Base-by-base conservation (phyloP, 1,284 basidiomycete genomes). In the Porodaedalea pini region DNA sequence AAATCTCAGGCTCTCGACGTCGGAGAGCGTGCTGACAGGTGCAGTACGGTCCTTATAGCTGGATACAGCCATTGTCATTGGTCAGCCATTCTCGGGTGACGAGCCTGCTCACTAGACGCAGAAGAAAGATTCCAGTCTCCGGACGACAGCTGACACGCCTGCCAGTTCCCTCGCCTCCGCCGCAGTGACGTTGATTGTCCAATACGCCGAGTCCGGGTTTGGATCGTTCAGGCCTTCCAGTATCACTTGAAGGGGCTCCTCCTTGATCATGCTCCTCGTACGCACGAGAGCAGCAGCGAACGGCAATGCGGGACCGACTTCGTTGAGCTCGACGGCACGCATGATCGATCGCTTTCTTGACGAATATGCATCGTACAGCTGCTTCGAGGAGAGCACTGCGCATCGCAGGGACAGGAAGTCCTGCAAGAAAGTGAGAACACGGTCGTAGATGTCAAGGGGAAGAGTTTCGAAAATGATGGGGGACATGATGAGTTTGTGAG, bases 1-100 rank as follows among this genome's bases (percentile, higher is more conserved):
- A 31, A 60, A 60, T 8, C 41, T 48, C 11, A 23, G 36, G 23
- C 17, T 51, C 54, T 57, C 59, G 13, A 29, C 25, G n/a, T 60
- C 54, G 15, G 32, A 13, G 17, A 60, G 40, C 2, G 43, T 51
- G 15, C 43, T 57, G 23, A n/a, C 17, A 11, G 31, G 5, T 4
- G 54, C 51, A n/a, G 31, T 57, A 34, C 59, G 21, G 31, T 57
- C 54, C 48, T 57, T 60, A 27, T 47, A 41, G 39, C 57, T 59
- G 13, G 5, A 6, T 11, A 21, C 11, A 21, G 10, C 15, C 19
- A 32, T 23, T 10, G 31, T 15, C 10, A 34, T 25, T 25, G 1
- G 7, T 3, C 6, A 41, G 29, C 13, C 7, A 15, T 21, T 54
- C 39, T 21, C 37, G 51, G 15, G 37, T 4, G 27, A 32, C 19